A percentile compares a stretch with the other conserved stretches of the same genome.
phyloP scores from a whole-genome alignment of 192 early-diverging fungal species.

The Neocallimastix lanati region DNA sequence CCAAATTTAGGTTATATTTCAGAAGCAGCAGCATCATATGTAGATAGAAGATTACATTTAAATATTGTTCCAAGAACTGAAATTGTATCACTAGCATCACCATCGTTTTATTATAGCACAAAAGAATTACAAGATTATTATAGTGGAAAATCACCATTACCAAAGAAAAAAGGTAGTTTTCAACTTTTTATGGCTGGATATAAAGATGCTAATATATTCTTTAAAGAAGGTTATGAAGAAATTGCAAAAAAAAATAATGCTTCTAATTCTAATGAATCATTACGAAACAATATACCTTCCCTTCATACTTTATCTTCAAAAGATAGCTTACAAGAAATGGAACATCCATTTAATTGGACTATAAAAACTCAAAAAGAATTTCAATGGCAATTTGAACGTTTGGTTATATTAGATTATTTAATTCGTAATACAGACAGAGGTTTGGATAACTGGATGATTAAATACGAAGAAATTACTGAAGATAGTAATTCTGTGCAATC shows the following conservation, averaged over 20 bases:
- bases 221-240: slow-evolving; percentile 38
- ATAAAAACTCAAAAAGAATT: slow-evolving; percentile 21
- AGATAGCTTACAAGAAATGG: neutral
- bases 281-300: slow-evolving; percentile 3
- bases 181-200: slow-evolving; percentile 67
- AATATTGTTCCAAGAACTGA: slow-evolving; percentile 70
- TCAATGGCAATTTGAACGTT: slow-evolving; percentile 52
- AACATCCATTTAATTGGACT: slow-evolving; percentile 20
- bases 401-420: slow-evolving; percentile 72
- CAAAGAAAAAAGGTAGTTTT: slow-evolving; percentile 63
- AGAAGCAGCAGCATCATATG: slow-evolving; percentile 66
- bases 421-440: slow-evolving; percentile 76
- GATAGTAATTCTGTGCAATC: slow-evolving; percentile 9
- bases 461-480: slow-evolving; percentile 21
- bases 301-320: slow-evolving; percentile 1
- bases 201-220: slow-evolving; percentile 68
- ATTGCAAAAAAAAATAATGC: neutral
- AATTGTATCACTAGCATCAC: slow-evolving; percentile 46
- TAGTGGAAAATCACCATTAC: slow-evolving; percentile 23
- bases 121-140: slow-evolving; percentile 23
- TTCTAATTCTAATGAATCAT: slow-evolving; percentile 28
- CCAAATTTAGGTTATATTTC: slow-evolving; percentile 79
- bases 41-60: slow-evolving; percentile 56
- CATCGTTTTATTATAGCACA: slow-evolving; percentile 61
- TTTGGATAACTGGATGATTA: slow-evolving; percentile 75